Percentiles rank a stretch among this genome's conserved stretches.
Evolutionary conservation across 768 basidiomycete genomes (phyloP).

Genomic region (Mycena alexandri): DNA sequence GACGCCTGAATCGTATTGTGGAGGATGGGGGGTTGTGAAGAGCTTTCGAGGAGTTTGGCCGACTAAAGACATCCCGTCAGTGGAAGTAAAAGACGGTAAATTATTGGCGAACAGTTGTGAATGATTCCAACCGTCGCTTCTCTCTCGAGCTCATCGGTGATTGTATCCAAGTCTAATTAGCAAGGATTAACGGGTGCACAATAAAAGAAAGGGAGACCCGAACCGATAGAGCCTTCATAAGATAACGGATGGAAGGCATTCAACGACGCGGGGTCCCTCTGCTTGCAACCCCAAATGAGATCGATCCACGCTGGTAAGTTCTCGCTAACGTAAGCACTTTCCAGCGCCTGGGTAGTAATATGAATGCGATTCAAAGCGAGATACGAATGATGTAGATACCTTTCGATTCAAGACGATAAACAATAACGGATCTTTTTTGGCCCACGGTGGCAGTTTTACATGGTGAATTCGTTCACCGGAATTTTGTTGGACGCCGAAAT

Average conservation of each 20-base stretch:
- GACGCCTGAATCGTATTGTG: slow-evolving; percentile 78
- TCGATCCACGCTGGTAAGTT: slow-evolving; percentile 93
- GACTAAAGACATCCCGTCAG: slow-evolving; percentile 57
- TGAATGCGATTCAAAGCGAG: not conserved
- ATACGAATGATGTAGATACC: slow-evolving; percentile 55
- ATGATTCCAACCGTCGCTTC: slow-evolving; percentile 96
- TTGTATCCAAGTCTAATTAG: slow-evolving; percentile 81
- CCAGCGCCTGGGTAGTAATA: slow-evolving; percentile 71
- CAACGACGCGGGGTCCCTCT: slow-evolving; percentile 79
- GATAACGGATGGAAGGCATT: slow-evolving; percentile 96
- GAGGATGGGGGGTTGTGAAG: slow-evolving; percentile 82
- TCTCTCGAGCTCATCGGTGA: slow-evolving; percentile 87
- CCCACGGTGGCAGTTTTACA: slow-evolving; percentile 93
- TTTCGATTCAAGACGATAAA: slow-evolving; percentile 85
- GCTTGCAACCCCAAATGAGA: slow-evolving; percentile 91
- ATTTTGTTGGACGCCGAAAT: slow-evolving; percentile 81
- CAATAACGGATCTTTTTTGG: slow-evolving; percentile 82
- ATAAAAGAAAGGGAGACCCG: slow-evolving; percentile 17
- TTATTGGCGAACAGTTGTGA: slow-evolving; percentile 80
- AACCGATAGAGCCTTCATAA: slow-evolving; percentile 91
- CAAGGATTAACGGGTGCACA: not conserved
- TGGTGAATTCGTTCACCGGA: slow-evolving; percentile 86
- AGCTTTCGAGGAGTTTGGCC: slow-evolving; percentile 94
- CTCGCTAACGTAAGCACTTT: slow-evolving; percentile 89
- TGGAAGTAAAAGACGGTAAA: not conserved